Percentiles rank a stretch among this genome's conserved stretches.
Evolutionary conservation across 2,329 filamentous ascomycete species (phyloP).

Genomic region (Xylariaceae sp.): DNA sequence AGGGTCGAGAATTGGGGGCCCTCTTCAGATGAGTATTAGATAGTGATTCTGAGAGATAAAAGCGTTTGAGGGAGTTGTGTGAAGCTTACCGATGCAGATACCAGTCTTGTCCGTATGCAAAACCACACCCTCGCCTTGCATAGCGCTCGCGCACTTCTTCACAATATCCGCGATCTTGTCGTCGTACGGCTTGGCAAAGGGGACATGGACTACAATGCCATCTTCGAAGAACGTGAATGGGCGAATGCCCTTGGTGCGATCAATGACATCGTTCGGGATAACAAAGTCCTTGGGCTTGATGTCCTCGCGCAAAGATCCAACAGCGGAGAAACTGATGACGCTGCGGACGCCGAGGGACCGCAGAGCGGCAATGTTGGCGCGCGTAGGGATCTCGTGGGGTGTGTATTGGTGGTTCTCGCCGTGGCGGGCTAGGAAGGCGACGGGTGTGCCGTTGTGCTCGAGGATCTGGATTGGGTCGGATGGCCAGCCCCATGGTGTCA

Average conservation of each 20-base stretch:
- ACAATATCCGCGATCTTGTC: constrained; percentile 71
- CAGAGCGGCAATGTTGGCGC: constrained; percentile 97
- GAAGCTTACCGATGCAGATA: constrained; percentile 84
- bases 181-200: constrained; percentile 96
- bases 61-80: too few relatives aligned
- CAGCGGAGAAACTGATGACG: constrained; percentile 91
- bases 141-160: constrained; percentile 65
- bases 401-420: constrained; percentile 83
- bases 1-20: constrained; percentile 98
- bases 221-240: constrained; percentile 95
- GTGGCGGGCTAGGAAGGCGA: constrained; percentile 94
- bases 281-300: constrained; percentile 97
- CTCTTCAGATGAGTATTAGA: constrained; percentile 65
- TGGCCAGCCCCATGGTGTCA: constrained; percentile 85
- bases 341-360: constrained; percentile 83
- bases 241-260: constrained; percentile 90
- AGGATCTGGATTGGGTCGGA: constrained; percentile 77
- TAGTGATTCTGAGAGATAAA: too few relatives aligned
- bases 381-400: constrained; percentile 90
- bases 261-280: constrained; percentile 92
- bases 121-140: constrained; percentile 79
- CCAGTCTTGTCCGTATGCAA: constrained; percentile 82
- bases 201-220: constrained; percentile 88
- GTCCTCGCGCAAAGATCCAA: constrained; percentile 86
- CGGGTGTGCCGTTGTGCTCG: constrained; percentile 73